Evolutionary conservation across 2,329 filamentous ascomycete genomes (phyloP).

Genomic region (Cytospora mali): DNA sequence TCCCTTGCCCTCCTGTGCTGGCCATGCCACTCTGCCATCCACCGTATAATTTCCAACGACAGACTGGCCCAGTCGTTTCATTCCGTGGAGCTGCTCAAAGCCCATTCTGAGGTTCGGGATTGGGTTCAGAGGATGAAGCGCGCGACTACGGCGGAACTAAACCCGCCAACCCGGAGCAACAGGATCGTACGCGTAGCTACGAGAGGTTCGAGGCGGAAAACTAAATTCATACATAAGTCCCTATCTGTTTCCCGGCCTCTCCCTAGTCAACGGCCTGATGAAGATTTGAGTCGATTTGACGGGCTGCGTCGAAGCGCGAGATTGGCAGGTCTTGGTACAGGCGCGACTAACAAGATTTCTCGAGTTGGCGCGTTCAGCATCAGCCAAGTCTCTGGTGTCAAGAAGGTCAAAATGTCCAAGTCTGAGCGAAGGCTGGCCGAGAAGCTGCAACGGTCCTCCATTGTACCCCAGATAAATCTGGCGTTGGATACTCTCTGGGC

Average conservation of each 20-base stretch:
- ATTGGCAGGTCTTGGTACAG: background rate
- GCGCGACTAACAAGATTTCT: background rate
- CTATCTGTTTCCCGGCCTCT: background rate
- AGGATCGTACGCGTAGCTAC: background rate
- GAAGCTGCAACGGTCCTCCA: background rate
- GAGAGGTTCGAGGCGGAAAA: background rate
- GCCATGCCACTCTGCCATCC: slow-evolving; percentile 7
- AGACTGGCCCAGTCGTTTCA: slow-evolving; percentile 2
- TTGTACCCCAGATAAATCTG: background rate
- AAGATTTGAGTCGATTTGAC: background rate
- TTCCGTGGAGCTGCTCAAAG: slow-evolving; percentile 6
- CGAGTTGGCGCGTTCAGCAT: background rate
- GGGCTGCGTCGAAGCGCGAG: slow-evolving; percentile 4
- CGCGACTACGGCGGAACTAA: slow-evolving; percentile 7
- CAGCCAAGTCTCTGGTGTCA: background rate
- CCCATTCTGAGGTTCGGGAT: background rate
- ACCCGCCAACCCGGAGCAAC: background rate
- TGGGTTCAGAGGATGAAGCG: slow-evolving; percentile 8
- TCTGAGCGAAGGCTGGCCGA: background rate
- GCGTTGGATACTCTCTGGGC: background rate
- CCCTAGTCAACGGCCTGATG: background rate
- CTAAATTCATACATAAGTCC: background rate
- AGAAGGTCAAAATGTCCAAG: background rate
- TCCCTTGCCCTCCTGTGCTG: slow-evolving; percentile 9
- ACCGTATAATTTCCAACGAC: background rate